Evolutionary conservation across 129 eudicot species (phyloP), one percentile per base, ranked within the genome.

Genomic region (Solidago caesia): DNA sequence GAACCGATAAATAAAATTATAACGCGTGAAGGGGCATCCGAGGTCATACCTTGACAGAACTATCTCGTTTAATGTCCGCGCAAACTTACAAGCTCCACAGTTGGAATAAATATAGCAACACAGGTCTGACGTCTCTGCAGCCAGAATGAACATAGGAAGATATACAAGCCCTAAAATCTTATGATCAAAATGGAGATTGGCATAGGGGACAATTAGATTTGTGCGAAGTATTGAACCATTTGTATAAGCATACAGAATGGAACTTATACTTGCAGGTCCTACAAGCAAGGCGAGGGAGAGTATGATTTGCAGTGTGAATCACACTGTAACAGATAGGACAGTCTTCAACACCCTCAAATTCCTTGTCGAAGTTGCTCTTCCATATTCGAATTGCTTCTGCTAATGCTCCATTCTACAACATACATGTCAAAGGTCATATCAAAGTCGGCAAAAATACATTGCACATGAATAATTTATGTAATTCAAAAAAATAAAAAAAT

Each of bases 311-410:
- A 6, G 99, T 91, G 79, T 91, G 99, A 70, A 95, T 87, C 63
- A 95, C 99, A 56, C 99, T 95, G 82, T 95, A 95, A 79, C 99
- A 95, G 73, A 95, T 95, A 7, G 97, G 97, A 79, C 99, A 95
- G 77, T 91, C 99, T 79, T 95, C 99, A 62, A 95, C 90, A 21
- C 99, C 99, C 72, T 95, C 99, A 78, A 91, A 95, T 79, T 87
- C 99, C 84, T 95, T 95, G 85, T 95, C 97, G 49, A 95, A 89
- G 63, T 95, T 95, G 80, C 79, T 89, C 69, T 95, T 95, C 99
- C 99, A 95, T 81, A 80, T 91, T 53, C 95, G 72, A 75, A 95
- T 95, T 75, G 97, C 99, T 83, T 95, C 99, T 64, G 97, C 99
- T 76, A 95, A 67, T 60, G 96, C 99, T 68, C 99, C 99, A 77